Evolutionary conservation across 768 basidiomycete species (phyloP).

Genomic region (Suillus fuscotomentosus): DNA sequence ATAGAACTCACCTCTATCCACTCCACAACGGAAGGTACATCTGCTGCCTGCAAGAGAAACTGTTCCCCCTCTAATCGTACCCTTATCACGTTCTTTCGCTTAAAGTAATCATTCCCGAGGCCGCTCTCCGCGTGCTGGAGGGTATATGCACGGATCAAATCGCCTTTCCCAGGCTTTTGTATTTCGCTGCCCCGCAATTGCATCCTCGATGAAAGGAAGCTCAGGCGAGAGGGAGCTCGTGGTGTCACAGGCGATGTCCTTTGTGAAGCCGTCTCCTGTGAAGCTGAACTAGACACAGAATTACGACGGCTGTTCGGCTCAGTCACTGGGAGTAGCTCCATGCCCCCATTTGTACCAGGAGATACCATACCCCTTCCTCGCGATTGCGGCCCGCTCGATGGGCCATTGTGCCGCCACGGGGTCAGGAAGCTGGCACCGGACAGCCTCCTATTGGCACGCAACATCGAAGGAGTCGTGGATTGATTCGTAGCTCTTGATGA

Average conservation of each 20-base stretch:
- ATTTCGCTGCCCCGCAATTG: slow-evolving; percentile 22
- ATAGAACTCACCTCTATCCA: slow-evolving; percentile 83
- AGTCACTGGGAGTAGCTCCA: slow-evolving; percentile 25
- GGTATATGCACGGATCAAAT: slow-evolving; percentile 71
- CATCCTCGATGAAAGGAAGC: slow-evolving; percentile 19
- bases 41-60: slow-evolving; percentile 87
- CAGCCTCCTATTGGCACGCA: slow-evolving; percentile 20
- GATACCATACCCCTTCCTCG: slow-evolving; percentile 11
- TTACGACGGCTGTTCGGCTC: slow-evolving; percentile 15
- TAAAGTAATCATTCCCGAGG: slow-evolving; percentile 90
- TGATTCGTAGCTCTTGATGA: slow-evolving; percentile 21
- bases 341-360: slow-evolving; percentile 7
- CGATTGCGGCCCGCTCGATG: slow-evolving; percentile 10
- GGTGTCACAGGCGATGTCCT: slow-evolving; percentile 14
- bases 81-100: slow-evolving; percentile 91
- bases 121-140: slow-evolving; percentile 93
- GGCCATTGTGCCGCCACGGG: slow-evolving; percentile 19
- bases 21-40: slow-evolving; percentile 81
- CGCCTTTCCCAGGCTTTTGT: slow-evolving; percentile 43
- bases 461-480: slow-evolving; percentile 14
- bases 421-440: slow-evolving; percentile 30
- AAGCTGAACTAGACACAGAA: slow-evolving; percentile 15
- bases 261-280: slow-evolving; percentile 16
- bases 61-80: slow-evolving; percentile 94
- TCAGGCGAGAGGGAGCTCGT: slow-evolving; percentile 20